A percentile compares a stretch with the other conserved stretches of the same genome.
Conservation (phyloP, 192 early-diverging fungal species). For the Cetraspora pellucida region DNA sequence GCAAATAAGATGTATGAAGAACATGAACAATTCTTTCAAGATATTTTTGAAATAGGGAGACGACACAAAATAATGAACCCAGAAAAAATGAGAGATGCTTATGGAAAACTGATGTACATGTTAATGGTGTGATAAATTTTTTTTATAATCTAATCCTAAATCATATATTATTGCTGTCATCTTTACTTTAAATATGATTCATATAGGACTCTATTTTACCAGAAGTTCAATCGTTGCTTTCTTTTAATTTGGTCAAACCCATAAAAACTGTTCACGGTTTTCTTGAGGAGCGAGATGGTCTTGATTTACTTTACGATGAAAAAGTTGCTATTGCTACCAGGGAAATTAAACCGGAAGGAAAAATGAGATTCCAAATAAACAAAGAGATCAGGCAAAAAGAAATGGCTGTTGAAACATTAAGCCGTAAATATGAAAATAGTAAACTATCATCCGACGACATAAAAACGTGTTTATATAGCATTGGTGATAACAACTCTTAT, state of each 20-base stretch:
- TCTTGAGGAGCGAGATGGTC: constrained; percentile 65
- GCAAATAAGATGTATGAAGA: constrained; percentile 65
- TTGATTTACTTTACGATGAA: constrained; percentile 79
- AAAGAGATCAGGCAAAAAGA: constrained; percentile 90
- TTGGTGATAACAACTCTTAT: constrained; percentile 98
- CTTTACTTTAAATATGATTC: background rate
- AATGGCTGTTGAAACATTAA: constrained; percentile 84
- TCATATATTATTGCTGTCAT: background rate
- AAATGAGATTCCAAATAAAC: constrained; percentile 69
- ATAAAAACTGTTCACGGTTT: constrained; percentile 90
- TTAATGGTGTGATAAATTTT: constrained; percentile 53
- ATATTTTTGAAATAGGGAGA: constrained; percentile 69
- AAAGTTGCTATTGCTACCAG: constrained; percentile 72
- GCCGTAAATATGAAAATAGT: constrained; percentile 66
- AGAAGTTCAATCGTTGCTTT: constrained; percentile 77
- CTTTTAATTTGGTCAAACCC: constrained; percentile 76
- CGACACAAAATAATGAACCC: constrained; percentile 93
- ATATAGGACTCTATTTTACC: constrained; percentile 67
- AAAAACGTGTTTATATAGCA: constrained; percentile 87
- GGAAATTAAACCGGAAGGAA: constrained; percentile 72
- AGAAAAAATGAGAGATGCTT: constrained; percentile 94
- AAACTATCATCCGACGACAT: constrained; percentile 70
- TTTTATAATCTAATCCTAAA: too few relatives aligned
- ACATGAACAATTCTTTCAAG: constrained; percentile 80
- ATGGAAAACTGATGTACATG: constrained; percentile 96